phyloP scores from a whole-genome alignment of 768 basidiomycete genomes.

The Mycena capillaripes region DNA sequence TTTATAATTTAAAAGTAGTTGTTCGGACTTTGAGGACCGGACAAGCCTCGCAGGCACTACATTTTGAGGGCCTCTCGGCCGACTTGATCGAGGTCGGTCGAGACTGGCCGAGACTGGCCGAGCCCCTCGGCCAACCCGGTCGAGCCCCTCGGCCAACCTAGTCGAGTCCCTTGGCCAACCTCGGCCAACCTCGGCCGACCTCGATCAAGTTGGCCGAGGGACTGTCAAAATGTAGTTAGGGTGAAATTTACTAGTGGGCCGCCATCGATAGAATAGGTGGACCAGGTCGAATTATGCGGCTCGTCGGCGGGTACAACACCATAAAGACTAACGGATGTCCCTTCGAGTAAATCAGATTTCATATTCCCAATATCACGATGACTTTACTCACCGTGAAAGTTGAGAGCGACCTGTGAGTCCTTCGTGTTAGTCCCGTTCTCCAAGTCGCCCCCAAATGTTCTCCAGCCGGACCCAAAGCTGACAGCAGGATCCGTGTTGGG shows the following conservation, averaged over 20 bases:
- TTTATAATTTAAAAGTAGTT: constrained; percentile 44
- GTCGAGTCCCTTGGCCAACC: too few relatives aligned
- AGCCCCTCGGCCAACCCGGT: too few relatives aligned
- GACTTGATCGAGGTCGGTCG: too few relatives aligned
- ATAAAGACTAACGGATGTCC: constrained; percentile 42
- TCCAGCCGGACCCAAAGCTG: constrained; percentile 39
- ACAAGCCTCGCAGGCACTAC: neutral
- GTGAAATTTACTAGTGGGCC: constrained; percentile 29
- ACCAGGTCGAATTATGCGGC: constrained; percentile 36
- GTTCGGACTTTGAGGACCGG: constrained; percentile 30
- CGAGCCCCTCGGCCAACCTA: too few relatives aligned
- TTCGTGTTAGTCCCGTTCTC: constrained; percentile 33
- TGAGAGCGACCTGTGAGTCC: constrained; percentile 35
- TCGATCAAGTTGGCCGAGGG: too few relatives aligned
- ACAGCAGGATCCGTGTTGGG: constrained; percentile 35
- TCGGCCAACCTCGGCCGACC: too few relatives aligned
- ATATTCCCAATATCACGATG: neutral
- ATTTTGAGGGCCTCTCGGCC: too few relatives aligned
- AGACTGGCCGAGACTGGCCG: too few relatives aligned
- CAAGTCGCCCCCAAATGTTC: constrained; percentile 12
- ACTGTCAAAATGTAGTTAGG: too few relatives aligned
- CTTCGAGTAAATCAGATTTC: constrained; percentile 28
- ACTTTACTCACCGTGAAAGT: constrained; percentile 43
- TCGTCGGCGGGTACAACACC: constrained; percentile 40
- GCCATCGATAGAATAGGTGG: constrained; percentile 45